Conservation (phyloP, 1,139 yeast genomes). For the Citeromyces hawaiiensis region DNA sequence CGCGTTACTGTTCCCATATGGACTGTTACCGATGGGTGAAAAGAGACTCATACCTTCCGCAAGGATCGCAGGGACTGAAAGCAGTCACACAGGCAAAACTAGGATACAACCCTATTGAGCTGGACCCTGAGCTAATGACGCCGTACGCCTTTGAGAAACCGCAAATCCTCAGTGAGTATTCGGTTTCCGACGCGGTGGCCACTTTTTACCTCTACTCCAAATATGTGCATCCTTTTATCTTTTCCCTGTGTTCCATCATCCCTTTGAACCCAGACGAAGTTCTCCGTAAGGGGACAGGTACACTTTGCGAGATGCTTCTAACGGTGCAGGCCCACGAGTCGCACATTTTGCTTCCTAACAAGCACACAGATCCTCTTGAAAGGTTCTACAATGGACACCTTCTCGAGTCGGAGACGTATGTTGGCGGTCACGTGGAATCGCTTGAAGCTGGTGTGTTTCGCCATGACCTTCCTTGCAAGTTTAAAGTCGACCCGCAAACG, state of each 20-base stretch:
- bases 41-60: constrained; percentile 94
- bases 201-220: constrained; percentile 93
- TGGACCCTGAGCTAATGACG: constrained; percentile 97
- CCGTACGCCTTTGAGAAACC: constrained; percentile 95
- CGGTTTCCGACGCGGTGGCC: constrained; percentile 99
- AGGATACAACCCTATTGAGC: constrained; percentile 92
- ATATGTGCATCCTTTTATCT: constrained; percentile 94
- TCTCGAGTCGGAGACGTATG: constrained; percentile 91
- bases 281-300: constrained; percentile 94
- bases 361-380: constrained; percentile 85
- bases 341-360: constrained; percentile 75
- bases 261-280: constrained; percentile 97
- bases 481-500: constrained; percentile 69
- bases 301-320: constrained; percentile 92
- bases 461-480: constrained; percentile 69
- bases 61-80: constrained; percentile 96
- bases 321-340: constrained; percentile 92
- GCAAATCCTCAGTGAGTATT: constrained; percentile 84
- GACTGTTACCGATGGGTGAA: constrained; percentile 99
- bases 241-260: constrained; percentile 88
- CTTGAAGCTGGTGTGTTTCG: constrained; percentile 96
- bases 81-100: constrained; percentile 95
- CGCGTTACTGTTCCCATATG: constrained; percentile 91
- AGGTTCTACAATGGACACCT: constrained; percentile 91
- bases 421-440: constrained; percentile 98